Evolutionary conservation across 345 rosid species (phyloP).

Genomic region (Salix exigua): DNA sequence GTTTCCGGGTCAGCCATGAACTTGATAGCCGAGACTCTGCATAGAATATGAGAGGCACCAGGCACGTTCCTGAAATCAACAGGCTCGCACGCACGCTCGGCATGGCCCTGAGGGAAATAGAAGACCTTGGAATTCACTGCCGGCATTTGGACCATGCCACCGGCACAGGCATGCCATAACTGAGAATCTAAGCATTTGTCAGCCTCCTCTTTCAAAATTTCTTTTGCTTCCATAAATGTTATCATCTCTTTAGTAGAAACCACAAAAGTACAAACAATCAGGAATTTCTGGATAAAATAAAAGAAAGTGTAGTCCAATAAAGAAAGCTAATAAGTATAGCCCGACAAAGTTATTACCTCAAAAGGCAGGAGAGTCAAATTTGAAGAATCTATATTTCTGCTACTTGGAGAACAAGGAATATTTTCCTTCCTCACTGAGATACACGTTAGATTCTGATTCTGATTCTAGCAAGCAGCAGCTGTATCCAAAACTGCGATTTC

Average conservation of each 20-base stretch:
- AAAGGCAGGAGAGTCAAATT: neutral
- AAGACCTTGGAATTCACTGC: slow-evolving; percentile 19
- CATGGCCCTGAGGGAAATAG: slow-evolving; percentile 31
- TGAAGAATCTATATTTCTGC: slow-evolving; percentile 7
- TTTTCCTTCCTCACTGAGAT: neutral
- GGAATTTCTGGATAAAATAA: neutral
- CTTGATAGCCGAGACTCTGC: slow-evolving; percentile 14
- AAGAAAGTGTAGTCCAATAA: neutral
- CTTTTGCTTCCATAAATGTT: slow-evolving; percentile 61
- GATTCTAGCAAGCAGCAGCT: neutral
- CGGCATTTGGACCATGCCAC: slow-evolving; percentile 33
- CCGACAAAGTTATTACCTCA: slow-evolving; percentile 24
- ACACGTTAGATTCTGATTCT: slow-evolving; percentile 4
- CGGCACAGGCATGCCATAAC: slow-evolving; percentile 36
- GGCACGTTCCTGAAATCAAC: slow-evolving; percentile 23
- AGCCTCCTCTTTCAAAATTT: slow-evolving; percentile 37
- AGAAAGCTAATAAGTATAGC: neutral
- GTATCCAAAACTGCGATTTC: neutral
- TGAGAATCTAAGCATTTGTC: slow-evolving; percentile 27
- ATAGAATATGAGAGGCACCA: slow-evolving; percentile 13
- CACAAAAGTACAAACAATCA: slow-evolving; percentile 5
- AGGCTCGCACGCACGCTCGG: slow-evolving; percentile 19
- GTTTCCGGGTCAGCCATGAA: slow-evolving; percentile 35
- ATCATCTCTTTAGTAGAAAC: slow-evolving; percentile 42
- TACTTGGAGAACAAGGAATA: neutral